Percentiles rank a stretch among this genome's conserved stretches.
phyloP scores from a whole-genome alignment of 169 alveolate species.

The Hepatocystis sp. region DNA sequence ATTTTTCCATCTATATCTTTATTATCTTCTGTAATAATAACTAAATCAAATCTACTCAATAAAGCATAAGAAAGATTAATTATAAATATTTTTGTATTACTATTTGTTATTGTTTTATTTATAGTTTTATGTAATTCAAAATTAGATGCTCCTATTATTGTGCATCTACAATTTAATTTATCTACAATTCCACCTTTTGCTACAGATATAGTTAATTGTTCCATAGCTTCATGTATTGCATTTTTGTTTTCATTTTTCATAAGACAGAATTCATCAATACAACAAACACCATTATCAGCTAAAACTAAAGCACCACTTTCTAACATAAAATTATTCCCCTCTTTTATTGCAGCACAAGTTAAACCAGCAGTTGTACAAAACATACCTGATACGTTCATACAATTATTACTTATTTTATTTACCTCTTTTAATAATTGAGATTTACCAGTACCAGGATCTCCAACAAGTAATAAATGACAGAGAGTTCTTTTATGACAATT shows the following conservation, averaged over 20 bases:
- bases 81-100: conserved; percentile 26
- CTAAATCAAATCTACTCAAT: conserved; percentile 84
- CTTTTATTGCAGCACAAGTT: conserved; percentile 92
- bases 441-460: conserved; percentile 98
- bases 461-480: conserved; percentile 93
- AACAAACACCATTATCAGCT: conserved; percentile 96
- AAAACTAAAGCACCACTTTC: conserved; percentile 96
- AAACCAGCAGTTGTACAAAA: conserved; percentile 94
- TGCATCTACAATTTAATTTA: conserved; percentile 80
- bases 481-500: conserved; percentile 77
- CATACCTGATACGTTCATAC: conserved; percentile 87
- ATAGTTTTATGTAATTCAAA: conserved; percentile 61
- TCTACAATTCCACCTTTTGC: conserved; percentile 91
- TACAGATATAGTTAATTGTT: conserved; percentile 93
- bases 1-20: conserved; percentile 48
- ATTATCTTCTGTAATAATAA: conserved; percentile 77
- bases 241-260: conserved; percentile 89
- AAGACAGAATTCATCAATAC: conserved; percentile 94
- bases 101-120: conserved; percentile 9
- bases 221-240: conserved; percentile 97
- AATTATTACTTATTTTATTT: conserved; percentile 78
- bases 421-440: conserved; percentile 91
- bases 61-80: conserved; percentile 64
- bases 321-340: conserved; percentile 91
- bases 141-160: conserved; percentile 87